Evolutionary conservation across 441 rosid species (phyloP), one percentile per base, ranked within the genome.

Genomic region (Populus hybrid): DNA sequence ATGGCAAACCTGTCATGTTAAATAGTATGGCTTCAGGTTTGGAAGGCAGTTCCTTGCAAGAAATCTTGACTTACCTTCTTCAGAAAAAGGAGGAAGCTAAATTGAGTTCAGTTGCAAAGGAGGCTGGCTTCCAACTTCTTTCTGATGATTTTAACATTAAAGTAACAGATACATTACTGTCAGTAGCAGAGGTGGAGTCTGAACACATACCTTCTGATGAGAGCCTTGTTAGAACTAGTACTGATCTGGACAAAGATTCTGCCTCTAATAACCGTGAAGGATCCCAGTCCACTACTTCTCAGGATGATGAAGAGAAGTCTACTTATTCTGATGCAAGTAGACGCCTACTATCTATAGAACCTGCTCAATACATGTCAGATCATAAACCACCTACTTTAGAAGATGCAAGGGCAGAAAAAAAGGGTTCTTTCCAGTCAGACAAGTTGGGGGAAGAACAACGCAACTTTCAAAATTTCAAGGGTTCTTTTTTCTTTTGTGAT

Each of bases 91-190:
- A 89, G 77, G 93, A 86, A 81, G 81, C 78, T 46, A 90, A 89
- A 78, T 82, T 96, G 78, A 91, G 95, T 84, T 86, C 89, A 72
- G 84, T 94, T 64, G 99, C 98, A 67, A 94, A 94, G 86, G 92
- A 91, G 80, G 87, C 77, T 73, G 99, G 99, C 75, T 93, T 96
- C 86, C 92, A 88, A 77, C 94, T 96, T 72, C 82, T 96, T 77
- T 93, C 98, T 7, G 89, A 92, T 82, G 98, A 94, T 84, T 28
- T 90, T 64, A 85, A 87, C 79, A 77, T 93, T 75, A 88, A 91
- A 85, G 35, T 84, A 71, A 71, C 83, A 50, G 86, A 86, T 81
- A 63, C 76, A 38, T 80, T 83, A 80, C 84, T 83, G 8, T 81
- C 89, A 75, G 81, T 83, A 74, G 75, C 82, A 73, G 84, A 87